Evolutionary conservation across 306 rosid genomes (phyloP).

Genomic region (Lablab purpureus): DNA sequence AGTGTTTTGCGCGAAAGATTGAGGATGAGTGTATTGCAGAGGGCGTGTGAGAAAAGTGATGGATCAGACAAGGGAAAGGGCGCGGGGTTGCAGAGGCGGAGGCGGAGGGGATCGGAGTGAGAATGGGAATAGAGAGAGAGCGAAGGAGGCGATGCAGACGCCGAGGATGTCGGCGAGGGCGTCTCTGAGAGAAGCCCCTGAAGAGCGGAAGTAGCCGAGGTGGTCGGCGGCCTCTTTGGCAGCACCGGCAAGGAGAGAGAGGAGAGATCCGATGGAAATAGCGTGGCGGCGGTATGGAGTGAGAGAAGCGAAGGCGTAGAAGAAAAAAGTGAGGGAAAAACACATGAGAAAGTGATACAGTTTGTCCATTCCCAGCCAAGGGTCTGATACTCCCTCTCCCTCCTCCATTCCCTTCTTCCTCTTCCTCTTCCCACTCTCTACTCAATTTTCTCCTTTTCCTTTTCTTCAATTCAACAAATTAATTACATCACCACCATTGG

Average conservation of each 20-base stretch:
- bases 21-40: too few relatives aligned
- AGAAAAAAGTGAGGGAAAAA: conserved; percentile 62
- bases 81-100: conserved; percentile 40
- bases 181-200: conserved; percentile 79
- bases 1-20: too few relatives aligned
- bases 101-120: conserved; percentile 5
- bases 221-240: conserved; percentile 86
- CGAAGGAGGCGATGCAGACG: conserved; percentile 57
- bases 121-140: conserved; percentile 50
- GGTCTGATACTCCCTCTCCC: too few relatives aligned
- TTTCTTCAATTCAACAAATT: too few relatives aligned
- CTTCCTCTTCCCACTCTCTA: too few relatives aligned
- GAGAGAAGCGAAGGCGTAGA: conserved; percentile 56
- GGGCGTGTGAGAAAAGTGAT: too few relatives aligned
- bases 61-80: conserved; percentile 53
- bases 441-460: too few relatives aligned
- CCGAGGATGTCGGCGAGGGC: conserved; percentile 73
- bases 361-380: too few relatives aligned
- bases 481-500: too few relatives aligned
- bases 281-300: conserved; percentile 66
- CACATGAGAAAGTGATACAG: too few relatives aligned
- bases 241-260: conserved; percentile 75
- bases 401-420: too few relatives aligned
- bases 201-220: conserved; percentile 71
- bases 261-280: conserved; percentile 40